Percentiles rank a stretch among this genome's conserved stretches.
Evolutionary conservation across 129 eudicot genomes (phyloP).

Genomic region (Tanacetum coccineum): DNA sequence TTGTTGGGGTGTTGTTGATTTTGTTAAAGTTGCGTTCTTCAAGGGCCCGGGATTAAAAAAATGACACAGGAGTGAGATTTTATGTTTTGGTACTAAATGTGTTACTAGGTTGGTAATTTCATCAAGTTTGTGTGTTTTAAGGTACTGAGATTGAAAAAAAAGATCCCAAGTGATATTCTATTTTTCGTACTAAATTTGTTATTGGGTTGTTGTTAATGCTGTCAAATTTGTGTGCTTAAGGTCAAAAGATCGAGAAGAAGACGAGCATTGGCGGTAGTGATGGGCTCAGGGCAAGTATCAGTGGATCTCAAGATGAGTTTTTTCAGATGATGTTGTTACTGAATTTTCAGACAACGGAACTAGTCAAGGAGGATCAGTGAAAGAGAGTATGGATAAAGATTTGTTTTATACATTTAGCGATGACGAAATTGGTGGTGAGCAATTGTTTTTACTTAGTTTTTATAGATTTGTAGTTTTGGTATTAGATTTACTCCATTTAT

Average conservation of each 20-base stretch:
- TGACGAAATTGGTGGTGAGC: constrained; percentile 29
- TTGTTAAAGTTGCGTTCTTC: too few species aligned
- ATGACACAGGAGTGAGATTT: too few species aligned
- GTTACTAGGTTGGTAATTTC: too few species aligned
- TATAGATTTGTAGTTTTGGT: not conserved
- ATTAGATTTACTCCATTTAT: not conserved
- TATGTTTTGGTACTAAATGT: too few species aligned
- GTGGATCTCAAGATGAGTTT: constrained; percentile 74
- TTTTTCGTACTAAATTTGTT: not conserved
- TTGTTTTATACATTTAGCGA: constrained; percentile 28
- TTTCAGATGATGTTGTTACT: constrained; percentile 61
- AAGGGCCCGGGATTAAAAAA: too few species aligned
- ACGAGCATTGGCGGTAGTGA: constrained; percentile 8
- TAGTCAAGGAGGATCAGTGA: constrained; percentile 24
- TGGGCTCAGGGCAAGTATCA: constrained; percentile 37
- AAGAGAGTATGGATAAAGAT: constrained; percentile 25
- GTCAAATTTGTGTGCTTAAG: constrained; percentile 27
- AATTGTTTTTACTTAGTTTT: not conserved
- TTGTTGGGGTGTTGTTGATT: too few species aligned
- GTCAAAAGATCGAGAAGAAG: constrained; percentile 35
- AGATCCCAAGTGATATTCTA: not conserved
- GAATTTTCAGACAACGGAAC: constrained; percentile 56
- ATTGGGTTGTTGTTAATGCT: not conserved
- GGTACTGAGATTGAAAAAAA: not conserved
- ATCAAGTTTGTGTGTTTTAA: too few species aligned